Conservation (phyloP, 2,329 filamentous ascomycete species). For the Thelonectria blattea region DNA sequence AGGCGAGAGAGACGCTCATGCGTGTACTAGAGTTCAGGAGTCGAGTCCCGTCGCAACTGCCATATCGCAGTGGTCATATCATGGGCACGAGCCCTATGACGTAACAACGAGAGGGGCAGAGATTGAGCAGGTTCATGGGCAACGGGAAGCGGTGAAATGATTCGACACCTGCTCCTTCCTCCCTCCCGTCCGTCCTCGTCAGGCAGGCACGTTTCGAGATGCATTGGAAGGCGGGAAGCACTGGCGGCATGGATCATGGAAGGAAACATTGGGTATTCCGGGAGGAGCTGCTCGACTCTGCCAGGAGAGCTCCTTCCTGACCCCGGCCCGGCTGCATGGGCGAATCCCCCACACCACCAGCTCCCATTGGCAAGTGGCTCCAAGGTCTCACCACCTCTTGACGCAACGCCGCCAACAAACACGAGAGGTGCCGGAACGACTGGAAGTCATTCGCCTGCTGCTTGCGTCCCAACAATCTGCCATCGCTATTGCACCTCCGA, state of each 20-base stretch:
- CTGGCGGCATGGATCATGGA: not conserved
- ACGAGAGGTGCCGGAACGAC: not conserved
- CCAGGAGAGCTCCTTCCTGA: not conserved
- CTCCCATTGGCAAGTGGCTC: constrained; percentile 2
- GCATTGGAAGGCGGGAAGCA: not conserved
- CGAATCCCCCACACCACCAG: constrained; percentile 15
- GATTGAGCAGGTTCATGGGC: not conserved
- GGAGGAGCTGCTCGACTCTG: not conserved
- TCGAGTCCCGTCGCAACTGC: not conserved
- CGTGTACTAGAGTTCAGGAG: not conserved
- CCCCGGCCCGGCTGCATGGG: constrained; percentile 14
- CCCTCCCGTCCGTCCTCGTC: not conserved
- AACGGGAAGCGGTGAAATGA: not conserved
- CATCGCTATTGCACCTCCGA: not conserved
- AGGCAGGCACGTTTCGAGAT: not conserved
- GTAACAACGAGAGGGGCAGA: not conserved
- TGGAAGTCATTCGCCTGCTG: not conserved
- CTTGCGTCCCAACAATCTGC: constrained; percentile 5
- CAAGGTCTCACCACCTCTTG: constrained; percentile 2
- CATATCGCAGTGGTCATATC: not conserved
- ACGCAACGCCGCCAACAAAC: constrained; percentile 10
- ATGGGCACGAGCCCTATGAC: not conserved
- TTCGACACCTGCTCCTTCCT: not conserved
- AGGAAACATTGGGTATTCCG: constrained; percentile 5
- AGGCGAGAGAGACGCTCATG: not conserved